phyloP scores from a whole-genome alignment of 1,284 basidiomycete genomes.

The Leccinum fallax region DNA sequence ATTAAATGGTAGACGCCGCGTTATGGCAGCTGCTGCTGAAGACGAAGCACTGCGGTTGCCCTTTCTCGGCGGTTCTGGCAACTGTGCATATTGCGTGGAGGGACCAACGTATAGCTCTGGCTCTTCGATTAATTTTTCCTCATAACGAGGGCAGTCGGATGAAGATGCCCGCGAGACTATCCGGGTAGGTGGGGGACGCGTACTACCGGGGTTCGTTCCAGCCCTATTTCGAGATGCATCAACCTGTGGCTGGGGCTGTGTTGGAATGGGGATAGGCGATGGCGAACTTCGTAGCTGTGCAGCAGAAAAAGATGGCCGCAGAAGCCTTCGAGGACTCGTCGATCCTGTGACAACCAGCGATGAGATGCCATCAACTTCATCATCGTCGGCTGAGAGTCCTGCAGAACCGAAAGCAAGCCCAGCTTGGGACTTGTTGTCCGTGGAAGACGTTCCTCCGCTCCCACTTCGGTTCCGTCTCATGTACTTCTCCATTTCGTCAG shows the following conservation, averaged over 20 bases:
- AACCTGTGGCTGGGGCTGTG: constrained; percentile 40
- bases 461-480: constrained; percentile 76
- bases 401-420: constrained; percentile 51
- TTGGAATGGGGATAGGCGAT: constrained; percentile 39
- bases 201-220: constrained; percentile 62
- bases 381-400: constrained; percentile 51
- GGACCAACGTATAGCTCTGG: constrained; percentile 59
- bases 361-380: constrained; percentile 53
- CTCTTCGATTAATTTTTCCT: constrained; percentile 46
- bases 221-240: constrained; percentile 59
- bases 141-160: constrained; percentile 44
- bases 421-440: constrained; percentile 63
- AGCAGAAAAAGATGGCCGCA: constrained; percentile 76
- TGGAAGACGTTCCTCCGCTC: constrained; percentile 68
- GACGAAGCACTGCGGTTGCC: constrained; percentile 33
- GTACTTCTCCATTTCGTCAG: constrained; percentile 83
- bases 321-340: constrained; percentile 55
- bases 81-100: constrained; percentile 66
- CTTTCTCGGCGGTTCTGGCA: constrained; percentile 62
- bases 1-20: constrained; percentile 67
- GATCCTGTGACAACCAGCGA: constrained; percentile 53
- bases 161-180: constrained; percentile 54
- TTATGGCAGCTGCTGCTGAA: constrained; percentile 46
- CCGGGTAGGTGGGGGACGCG: constrained; percentile 44
- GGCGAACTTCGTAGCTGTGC: constrained; percentile 64